Evolutionary conservation across 768 basidiomycete species (phyloP).

Genomic region (Naganishia vishniacii): DNA sequence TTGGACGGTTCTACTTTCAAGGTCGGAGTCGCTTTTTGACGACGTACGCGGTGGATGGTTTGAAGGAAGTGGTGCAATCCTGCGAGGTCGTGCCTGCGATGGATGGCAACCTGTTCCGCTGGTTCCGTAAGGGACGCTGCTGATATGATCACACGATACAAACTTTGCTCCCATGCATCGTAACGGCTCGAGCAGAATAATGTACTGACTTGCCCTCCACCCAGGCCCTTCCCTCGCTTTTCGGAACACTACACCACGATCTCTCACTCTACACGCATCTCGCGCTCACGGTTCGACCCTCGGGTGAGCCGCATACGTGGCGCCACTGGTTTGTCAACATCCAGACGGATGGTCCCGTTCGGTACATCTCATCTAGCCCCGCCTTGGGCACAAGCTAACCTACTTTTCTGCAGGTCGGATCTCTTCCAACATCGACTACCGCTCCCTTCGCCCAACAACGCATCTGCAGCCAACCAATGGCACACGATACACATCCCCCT

Average conservation of each 20-base stretch:
- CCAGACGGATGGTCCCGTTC: slow-evolving; percentile 67
- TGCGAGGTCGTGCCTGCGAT: too few species aligned
- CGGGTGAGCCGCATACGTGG: slow-evolving; percentile 26
- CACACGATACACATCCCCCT: slow-evolving; percentile 66
- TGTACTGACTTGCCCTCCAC: too few species aligned
- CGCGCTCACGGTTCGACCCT: slow-evolving; percentile 59
- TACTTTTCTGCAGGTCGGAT: slow-evolving; percentile 56
- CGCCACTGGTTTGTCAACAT: slow-evolving; percentile 77
- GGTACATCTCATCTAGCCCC: slow-evolving; percentile 34
- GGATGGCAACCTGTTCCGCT: too few species aligned
- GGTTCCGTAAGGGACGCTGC: too few species aligned
- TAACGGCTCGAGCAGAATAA: too few species aligned
- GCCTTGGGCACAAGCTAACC: not conserved
- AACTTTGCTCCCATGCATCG: too few species aligned
- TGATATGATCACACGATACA: too few species aligned
- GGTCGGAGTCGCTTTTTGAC: too few species aligned
- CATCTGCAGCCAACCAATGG: slow-evolving; percentile 30
- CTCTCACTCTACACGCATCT: slow-evolving; percentile 74
- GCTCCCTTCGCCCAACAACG: slow-evolving; percentile 22
- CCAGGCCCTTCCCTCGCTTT: slow-evolving; percentile 67
- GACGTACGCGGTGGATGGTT: too few species aligned
- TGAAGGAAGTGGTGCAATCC: too few species aligned
- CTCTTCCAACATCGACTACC: slow-evolving; percentile 85
- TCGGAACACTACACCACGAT: slow-evolving; percentile 80
- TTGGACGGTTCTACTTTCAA: too few species aligned